Percentiles rank a stretch among this genome's conserved stretches.
Evolutionary conservation across 1,139 yeast species (phyloP).

Genomic region (Taphrina communis): DNA sequence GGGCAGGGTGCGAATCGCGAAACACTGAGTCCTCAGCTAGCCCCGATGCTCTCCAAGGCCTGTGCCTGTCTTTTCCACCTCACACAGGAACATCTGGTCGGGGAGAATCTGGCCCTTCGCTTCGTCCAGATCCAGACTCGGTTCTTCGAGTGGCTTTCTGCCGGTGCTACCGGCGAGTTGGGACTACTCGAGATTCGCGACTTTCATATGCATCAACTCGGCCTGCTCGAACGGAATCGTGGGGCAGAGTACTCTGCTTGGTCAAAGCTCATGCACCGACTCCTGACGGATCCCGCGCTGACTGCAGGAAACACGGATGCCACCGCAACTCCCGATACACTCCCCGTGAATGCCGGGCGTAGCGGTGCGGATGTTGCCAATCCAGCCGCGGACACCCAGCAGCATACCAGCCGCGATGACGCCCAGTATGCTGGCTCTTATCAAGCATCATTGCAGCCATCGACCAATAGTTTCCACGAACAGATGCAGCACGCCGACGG

Average conservation of each 20-base stretch:
- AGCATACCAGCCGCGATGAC: not conserved
- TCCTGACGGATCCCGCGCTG: conserved; percentile 12
- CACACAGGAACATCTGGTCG: conserved; percentile 10
- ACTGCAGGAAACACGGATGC: not conserved
- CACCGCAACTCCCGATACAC: not conserved
- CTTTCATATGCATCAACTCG: conserved; percentile 16
- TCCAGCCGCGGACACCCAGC: not conserved
- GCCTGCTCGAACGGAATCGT: conserved; percentile 1
- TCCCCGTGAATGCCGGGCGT: no score
- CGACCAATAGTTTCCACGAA: not conserved
- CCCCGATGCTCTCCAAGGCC: conserved; percentile 6
- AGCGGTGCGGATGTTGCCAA: not conserved
- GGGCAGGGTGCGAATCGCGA: not conserved
- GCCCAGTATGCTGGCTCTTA: not conserved
- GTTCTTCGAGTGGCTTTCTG: conserved; percentile 7
- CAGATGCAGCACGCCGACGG: conserved; percentile 3
- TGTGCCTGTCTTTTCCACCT: conserved; percentile 12
- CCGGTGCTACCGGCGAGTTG: not conserved
- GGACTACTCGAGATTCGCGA: conserved; percentile 5
- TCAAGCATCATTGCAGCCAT: not conserved
- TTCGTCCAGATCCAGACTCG: not conserved
- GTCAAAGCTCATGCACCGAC: conserved; percentile 13
- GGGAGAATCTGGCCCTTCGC: conserved; percentile 8
- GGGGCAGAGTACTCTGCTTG: not conserved
- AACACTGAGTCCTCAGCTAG: not conserved